Conservation (phyloP, 1,139 yeast genomes). For the Williopsis jadinii region DNA sequence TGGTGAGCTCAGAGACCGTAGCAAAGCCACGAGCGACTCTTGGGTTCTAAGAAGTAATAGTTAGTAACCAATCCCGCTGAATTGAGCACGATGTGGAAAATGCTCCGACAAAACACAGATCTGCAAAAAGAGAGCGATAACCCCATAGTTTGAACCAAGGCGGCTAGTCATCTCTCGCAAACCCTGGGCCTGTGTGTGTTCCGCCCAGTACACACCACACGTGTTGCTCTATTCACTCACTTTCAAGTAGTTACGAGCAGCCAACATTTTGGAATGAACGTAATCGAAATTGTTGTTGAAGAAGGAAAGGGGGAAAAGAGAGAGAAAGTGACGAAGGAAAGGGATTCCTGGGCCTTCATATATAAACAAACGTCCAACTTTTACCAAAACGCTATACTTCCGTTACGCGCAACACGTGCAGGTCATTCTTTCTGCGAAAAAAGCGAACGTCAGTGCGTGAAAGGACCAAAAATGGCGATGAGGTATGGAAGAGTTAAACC, state of each 20-base stretch:
- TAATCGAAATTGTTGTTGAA: neutral
- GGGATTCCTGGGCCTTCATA: neutral
- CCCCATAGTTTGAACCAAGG: too few relatives aligned
- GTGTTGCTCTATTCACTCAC: neutral
- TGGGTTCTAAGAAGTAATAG: slow-evolving; percentile 10
- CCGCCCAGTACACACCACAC: neutral
- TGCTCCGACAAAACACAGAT: too few relatives aligned
- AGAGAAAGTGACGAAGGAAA: neutral
- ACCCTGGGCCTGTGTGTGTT: too few relatives aligned
- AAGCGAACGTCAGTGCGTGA: neutral
- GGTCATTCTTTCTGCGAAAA: slow-evolving; percentile 15
- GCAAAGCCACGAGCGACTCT: slow-evolving; percentile 57
- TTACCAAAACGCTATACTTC: too few relatives aligned
- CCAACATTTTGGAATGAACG: slow-evolving; percentile 25
- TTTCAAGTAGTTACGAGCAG: slow-evolving; percentile 30
- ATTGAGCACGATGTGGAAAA: too few relatives aligned
- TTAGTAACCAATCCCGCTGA: neutral
- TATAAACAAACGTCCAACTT: too few relatives aligned
- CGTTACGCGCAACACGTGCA: neutral
- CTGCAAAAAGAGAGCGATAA: too few relatives aligned
- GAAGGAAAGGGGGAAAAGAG: neutral
- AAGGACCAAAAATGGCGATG: neutral
- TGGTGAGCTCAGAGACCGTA: slow-evolving; percentile 62
- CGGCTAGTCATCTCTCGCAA: too few relatives aligned
- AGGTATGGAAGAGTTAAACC: too few relatives aligned